phyloP scores from a whole-genome alignment of 2,329 filamentous ascomycete genomes.

The Trichophaea hybrida region DNA sequence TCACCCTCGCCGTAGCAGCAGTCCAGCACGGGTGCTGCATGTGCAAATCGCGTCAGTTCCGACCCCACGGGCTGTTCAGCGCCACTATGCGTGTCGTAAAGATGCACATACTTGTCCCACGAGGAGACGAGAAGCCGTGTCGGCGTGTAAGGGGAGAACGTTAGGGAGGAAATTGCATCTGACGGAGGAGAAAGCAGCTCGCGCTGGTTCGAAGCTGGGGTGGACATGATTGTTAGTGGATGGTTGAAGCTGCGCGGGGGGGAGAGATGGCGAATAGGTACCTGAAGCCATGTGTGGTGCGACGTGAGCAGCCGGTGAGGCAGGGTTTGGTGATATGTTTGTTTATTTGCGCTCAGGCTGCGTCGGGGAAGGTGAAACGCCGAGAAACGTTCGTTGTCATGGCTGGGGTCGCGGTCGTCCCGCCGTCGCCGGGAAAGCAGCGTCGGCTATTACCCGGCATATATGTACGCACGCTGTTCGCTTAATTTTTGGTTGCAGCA shows the following conservation, averaged over 20 bases:
- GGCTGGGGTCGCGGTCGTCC: too few species aligned
- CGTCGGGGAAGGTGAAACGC: neutral
- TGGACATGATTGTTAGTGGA: neutral
- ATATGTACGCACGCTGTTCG: too few species aligned
- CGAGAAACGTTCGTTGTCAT: too few species aligned
- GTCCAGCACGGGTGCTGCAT: constrained; percentile 74
- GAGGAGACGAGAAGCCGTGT: constrained; percentile 74
- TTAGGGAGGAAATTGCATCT: constrained; percentile 75
- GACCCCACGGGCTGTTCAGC: constrained; percentile 39
- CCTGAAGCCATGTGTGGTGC: neutral
- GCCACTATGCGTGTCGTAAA: constrained; percentile 58
- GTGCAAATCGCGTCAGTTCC: constrained; percentile 59
- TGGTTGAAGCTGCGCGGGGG: neutral
- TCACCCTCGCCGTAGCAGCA: constrained; percentile 78
- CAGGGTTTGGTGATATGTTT: neutral
- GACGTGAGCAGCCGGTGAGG: neutral
- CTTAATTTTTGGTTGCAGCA: too few species aligned
- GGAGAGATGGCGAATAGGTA: neutral
- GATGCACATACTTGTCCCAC: constrained; percentile 85
- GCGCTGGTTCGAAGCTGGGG: constrained; percentile 49
- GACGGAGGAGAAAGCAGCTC: constrained; percentile 67
- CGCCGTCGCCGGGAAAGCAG: too few species aligned
- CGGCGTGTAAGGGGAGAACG: constrained; percentile 65
- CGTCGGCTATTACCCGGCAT: too few species aligned
- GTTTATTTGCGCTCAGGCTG: neutral